Percentiles rank a stretch among this genome's conserved stretches.
phyloP scores from a whole-genome alignment of 177 flowering plant genomes.

The Vitis hybrid region DNA sequence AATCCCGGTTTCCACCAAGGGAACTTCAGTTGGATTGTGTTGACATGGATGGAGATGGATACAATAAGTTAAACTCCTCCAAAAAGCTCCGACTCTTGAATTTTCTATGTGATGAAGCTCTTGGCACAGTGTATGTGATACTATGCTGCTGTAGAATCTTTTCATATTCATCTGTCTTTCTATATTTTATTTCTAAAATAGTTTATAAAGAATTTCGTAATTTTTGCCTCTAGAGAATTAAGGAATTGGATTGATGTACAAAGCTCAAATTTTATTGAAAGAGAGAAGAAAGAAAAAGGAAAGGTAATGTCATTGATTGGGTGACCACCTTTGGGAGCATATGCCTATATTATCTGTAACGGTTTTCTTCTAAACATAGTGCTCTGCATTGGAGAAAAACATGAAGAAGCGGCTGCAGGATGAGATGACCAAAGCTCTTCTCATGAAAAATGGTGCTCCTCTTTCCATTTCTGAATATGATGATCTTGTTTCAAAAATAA shows the following conservation, averaged over 20 bases:
- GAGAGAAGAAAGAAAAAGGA: conserved; percentile 22
- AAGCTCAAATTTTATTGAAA: conserved; percentile 17
- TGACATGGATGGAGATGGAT: conserved; percentile 24
- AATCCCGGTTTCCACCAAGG: conserved; percentile 26
- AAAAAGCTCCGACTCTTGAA: conserved; percentile 43
- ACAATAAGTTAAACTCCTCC: conserved; percentile 33
- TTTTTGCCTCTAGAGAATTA: conserved; percentile 23
- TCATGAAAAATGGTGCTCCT: conserved; percentile 21
- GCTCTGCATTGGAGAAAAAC: conserved; percentile 15
- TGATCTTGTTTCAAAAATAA: conserved; percentile 20
- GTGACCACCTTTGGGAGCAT: background rate
- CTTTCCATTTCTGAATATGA: conserved; percentile 28
- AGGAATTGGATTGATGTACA: conserved; percentile 32
- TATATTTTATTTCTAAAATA: background rate
- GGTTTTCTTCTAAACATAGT: background rate
- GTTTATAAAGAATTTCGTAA: background rate
- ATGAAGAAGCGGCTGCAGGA: conserved; percentile 25
- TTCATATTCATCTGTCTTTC: background rate
- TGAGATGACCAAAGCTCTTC: conserved; percentile 24
- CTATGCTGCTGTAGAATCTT: background rate
- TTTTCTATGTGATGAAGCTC: conserved; percentile 56
- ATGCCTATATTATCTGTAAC: background rate
- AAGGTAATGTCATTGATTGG: conserved; percentile 16
- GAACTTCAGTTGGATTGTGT: conserved; percentile 23
- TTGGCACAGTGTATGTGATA: conserved; percentile 43